phyloP scores from a whole-genome alignment of 768 basidiomycete species.

The Russula ochroleuca region DNA sequence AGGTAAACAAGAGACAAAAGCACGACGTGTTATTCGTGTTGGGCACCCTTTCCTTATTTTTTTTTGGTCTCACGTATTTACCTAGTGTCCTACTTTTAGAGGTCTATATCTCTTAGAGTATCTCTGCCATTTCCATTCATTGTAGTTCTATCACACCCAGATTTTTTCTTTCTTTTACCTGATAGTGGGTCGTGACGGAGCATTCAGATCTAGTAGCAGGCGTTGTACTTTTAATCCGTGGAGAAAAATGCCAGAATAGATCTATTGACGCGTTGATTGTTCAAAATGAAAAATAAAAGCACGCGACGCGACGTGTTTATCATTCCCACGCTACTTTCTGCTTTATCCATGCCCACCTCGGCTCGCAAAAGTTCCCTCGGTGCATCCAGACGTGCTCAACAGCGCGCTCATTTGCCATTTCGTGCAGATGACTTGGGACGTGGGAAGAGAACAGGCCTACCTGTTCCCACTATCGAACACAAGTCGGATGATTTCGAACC shows the following conservation, averaged over 20 bases:
- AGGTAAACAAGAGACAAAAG: constrained; percentile 15
- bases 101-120: neutral
- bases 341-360: constrained; percentile 33
- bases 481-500: constrained; percentile 81
- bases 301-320: constrained; percentile 23
- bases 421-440: constrained; percentile 71
- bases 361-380: constrained; percentile 42
- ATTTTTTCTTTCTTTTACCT: constrained; percentile 1
- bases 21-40: neutral
- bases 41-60: neutral
- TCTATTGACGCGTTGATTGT: neutral
- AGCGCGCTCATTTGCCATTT: constrained; percentile 70
- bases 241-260: constrained; percentile 2
- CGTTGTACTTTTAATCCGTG: constrained; percentile 18
- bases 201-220: constrained; percentile 9
- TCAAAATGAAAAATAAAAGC: no score
- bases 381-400: constrained; percentile 48
- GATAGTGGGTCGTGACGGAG: constrained; percentile 1
- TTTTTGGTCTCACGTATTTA: neutral
- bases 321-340: constrained; percentile 24
- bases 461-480: constrained; percentile 61
- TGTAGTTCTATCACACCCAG: neutral
- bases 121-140: neutral
- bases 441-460: constrained; percentile 77
- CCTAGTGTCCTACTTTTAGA: neutral